These are phyloP conservation scores for Aureobasidium melanogenum DNA, from an alignment of 2,329 filamentous ascomycete genomes.

Conservation along the genomic window DNA sequence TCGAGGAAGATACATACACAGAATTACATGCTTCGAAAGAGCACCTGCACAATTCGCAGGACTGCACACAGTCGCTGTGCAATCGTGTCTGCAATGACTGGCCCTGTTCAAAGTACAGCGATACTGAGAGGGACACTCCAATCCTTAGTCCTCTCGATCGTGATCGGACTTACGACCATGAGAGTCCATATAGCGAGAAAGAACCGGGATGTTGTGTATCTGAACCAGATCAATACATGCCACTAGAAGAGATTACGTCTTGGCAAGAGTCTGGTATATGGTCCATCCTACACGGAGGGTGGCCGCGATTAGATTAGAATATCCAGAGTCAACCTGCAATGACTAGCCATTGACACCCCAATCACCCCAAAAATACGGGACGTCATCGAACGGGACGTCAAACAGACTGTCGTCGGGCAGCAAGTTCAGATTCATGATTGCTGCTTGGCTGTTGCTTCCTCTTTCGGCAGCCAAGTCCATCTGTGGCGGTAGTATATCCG, in stretches of 20 bases:
- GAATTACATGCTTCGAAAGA: not conserved
- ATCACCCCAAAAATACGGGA: not conserved
- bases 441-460: not conserved
- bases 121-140: not conserved
- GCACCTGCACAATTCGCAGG: not conserved
- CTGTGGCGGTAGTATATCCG: not conserved
- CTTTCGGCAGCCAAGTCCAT: not conserved
- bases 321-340: not conserved
- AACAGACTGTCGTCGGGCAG: not conserved
- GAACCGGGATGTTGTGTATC: not conserved
- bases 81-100: not conserved
- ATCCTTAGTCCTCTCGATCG: not conserved
- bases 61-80: not conserved
- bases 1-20: not conserved
- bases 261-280: not conserved
- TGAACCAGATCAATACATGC: not conserved
- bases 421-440: not conserved
- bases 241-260: not conserved
- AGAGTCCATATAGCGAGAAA: not conserved
- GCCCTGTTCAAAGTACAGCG: not conserved
- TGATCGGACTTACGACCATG: not conserved
- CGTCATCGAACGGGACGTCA: not conserved
- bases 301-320: not conserved
- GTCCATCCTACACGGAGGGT: not conserved
- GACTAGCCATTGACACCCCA: not conserved